Evolutionary conservation across 2,329 filamentous ascomycete species (phyloP), one percentile per base, ranked within the genome.

Genomic region (Pyrenochaeta sp.): DNA sequence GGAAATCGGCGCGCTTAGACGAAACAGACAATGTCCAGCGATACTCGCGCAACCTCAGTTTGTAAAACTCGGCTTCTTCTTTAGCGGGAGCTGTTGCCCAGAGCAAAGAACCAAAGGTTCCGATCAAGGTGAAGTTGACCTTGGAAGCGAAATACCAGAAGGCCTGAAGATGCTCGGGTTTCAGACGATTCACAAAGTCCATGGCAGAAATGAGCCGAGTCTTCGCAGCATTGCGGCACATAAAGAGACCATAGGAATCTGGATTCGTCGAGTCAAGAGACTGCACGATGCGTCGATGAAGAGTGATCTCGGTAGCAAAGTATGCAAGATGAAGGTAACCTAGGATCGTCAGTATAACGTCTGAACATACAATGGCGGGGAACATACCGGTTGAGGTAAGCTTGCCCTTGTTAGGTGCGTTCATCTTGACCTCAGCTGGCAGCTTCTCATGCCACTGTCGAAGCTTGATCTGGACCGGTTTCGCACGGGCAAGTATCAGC

Each of bases 171-270:
- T 97, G 92, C 23, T 86, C 84, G 0, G 90, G 90, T 30, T 88
- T 90, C 21, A 97, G 82, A 0, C 93, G 87, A 72, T 96, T 96
- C 60, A 96, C 91, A 72, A 96, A 96, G 69, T 97, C 93, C 89
- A 97, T 96, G 53, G 92, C 91, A 15, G 89, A 95, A 65, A 96
- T 96, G 22, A 97, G 81, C 5, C 93, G 87, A 0, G 93, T 95
- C 71, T 96, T 96, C 39, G 93, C 93, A 3, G 93, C 93, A 44
- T 87, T 92, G 39, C 93, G 90, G 72, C 92, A 96, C 58, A 96
- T 96, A 71, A 95, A 90, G 41, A 91, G 83, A 35, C 96, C 84
- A 61, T 96, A 96, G 0, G 87, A 82, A 65, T 96, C 90, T 14
- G 75, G 77, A 11, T 74, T 71, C 1, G 77, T 71, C 0, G 74